Evolutionary conservation across 75 land plant genomes (phyloP).

Genomic region (Ceratopteris richardii): DNA sequence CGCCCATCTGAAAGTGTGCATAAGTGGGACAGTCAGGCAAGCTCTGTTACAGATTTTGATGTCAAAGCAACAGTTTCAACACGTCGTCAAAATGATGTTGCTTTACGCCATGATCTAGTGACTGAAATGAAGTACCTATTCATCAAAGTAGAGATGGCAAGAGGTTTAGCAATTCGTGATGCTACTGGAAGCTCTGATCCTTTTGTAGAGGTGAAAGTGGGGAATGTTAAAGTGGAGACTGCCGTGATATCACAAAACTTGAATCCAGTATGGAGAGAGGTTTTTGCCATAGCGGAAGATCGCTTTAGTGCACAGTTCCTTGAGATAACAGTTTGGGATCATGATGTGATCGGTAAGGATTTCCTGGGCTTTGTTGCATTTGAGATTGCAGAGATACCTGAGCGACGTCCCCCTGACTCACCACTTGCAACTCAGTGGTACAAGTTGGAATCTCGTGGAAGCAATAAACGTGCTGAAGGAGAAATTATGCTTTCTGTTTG

Average conservation of each 20-base stretch:
- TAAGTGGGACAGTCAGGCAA: too few relatives aligned
- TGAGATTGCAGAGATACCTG: constrained; percentile 45
- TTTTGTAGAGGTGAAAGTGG: constrained; percentile 70
- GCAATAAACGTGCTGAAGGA: constrained; percentile 21
- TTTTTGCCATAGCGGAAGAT: constrained; percentile 62
- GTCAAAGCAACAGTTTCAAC: constrained; percentile 16
- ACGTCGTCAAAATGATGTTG: constrained; percentile 2
- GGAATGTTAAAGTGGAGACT: constrained; percentile 53
- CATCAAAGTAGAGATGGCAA: constrained; percentile 64
- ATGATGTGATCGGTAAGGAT: constrained; percentile 50
- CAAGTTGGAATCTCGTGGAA: constrained; percentile 36
- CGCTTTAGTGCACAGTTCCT: constrained; percentile 32
- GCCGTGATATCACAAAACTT: constrained; percentile 43
- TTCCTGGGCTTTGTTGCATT: constrained; percentile 48
- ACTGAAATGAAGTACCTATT: constrained; percentile 73
- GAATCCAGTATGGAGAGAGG: constrained; percentile 61
- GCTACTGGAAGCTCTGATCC: constrained; percentile 63
- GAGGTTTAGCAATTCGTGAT: constrained; percentile 55
- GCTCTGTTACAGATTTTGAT: not conserved
- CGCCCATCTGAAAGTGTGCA: too few relatives aligned
- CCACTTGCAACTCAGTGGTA: constrained; percentile 79
- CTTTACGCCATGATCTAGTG: constrained; percentile 43
- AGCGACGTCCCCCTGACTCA: constrained; percentile 56
- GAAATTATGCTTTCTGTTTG: constrained; percentile 74
- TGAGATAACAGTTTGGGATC: constrained; percentile 59